Evolutionary conservation across 495 filamentous ascomycete species (phyloP).

Genomic region (Neurospora discreta): DNA sequence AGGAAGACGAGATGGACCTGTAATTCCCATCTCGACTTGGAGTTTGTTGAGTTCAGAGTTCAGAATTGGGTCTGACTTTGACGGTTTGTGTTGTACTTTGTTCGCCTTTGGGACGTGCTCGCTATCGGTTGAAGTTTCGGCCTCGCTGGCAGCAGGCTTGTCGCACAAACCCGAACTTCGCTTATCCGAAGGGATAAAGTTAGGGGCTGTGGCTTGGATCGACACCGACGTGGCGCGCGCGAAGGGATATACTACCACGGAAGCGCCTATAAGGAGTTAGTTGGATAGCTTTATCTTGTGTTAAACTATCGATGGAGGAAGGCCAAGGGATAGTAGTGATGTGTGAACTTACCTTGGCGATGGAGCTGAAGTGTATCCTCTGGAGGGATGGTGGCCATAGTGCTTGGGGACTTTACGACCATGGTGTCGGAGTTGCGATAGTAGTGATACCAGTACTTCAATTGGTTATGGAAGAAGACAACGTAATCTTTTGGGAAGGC

Average conservation of each 20-base stretch:
- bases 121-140: not conserved
- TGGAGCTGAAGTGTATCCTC: not conserved
- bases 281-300: not conserved
- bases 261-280: not conserved
- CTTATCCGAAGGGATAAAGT: not conserved
- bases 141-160: not conserved
- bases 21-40: not conserved
- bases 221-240: not conserved
- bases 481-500: not conserved
- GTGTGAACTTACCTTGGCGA: not conserved
- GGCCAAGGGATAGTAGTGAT: not conserved
- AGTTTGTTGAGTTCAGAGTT: not conserved
- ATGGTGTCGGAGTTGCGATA: not conserved
- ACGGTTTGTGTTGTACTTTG: not conserved
- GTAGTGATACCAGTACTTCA: conserved; percentile 5
- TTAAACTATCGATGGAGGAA: not conserved
- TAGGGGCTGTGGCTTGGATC: not conserved
- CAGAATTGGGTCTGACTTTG: not conserved
- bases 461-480: not conserved
- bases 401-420: not conserved
- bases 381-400: not conserved
- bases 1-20: not conserved
- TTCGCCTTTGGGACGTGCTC: not conserved
- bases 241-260: not conserved
- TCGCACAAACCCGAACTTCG: not conserved